Conservation (phyloP, 495 filamentous ascomycete species). For the Margaritispora aquatica region DNA sequence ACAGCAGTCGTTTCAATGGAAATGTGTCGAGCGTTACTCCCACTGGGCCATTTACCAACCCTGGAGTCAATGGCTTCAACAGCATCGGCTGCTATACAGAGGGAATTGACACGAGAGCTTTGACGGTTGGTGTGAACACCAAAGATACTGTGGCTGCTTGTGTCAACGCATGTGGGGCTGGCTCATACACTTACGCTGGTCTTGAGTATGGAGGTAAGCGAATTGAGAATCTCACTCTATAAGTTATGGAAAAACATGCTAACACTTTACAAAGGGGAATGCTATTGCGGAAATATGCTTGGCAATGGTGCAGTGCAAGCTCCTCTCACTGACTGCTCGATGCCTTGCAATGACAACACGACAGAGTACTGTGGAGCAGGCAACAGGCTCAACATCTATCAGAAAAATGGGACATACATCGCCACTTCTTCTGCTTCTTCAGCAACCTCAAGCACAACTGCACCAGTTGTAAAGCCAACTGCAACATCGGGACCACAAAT, state of each 20-base stretch:
- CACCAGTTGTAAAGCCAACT: constrained; percentile 5
- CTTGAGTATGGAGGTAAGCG: constrained; percentile 17
- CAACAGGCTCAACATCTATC: constrained; percentile 14
- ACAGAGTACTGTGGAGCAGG: constrained; percentile 22
- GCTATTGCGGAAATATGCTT: constrained; percentile 20
- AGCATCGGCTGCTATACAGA: constrained; percentile 41
- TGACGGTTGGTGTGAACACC: not conserved
- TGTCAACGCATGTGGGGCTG: constrained; percentile 10
- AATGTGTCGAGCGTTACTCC: constrained; percentile 1
- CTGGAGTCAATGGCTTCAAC: constrained; percentile 21
- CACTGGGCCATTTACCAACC: constrained; percentile 21
- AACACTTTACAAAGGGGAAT: too few relatives aligned
- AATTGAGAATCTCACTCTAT: too few relatives aligned
- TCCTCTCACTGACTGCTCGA: constrained; percentile 22
- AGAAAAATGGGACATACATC: not conserved
- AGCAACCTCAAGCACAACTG: not conserved
- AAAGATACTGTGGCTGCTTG: constrained; percentile 15
- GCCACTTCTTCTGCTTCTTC: not conserved
- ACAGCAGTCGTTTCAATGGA: constrained; percentile 9
- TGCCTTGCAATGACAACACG: constrained; percentile 27
- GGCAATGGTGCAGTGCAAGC: constrained; percentile 18
- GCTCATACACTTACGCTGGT: constrained; percentile 14
- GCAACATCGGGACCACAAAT: constrained; percentile 8
- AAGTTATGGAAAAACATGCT: too few relatives aligned
- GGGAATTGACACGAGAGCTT: constrained; percentile 11